phyloP scores from a whole-genome alignment of 1,139 yeast genomes.

The Candida glucosophila region DNA sequence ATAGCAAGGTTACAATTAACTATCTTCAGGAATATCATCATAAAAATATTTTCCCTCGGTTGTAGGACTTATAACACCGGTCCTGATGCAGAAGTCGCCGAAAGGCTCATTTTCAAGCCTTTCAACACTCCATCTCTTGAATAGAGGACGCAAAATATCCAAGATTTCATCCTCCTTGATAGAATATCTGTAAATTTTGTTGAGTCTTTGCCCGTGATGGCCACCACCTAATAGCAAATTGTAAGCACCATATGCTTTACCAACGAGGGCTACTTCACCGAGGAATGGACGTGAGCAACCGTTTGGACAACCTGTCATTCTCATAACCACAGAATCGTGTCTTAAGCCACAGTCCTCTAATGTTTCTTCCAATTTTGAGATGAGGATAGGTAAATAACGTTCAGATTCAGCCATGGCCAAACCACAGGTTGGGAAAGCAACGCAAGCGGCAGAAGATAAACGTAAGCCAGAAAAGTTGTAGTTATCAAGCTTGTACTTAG shows the following conservation, averaged over 20 bases:
- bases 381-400: slow-evolving; percentile 80
- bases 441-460: slow-evolving; percentile 92
- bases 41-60: slow-evolving; percentile 90
- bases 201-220: slow-evolving; percentile 85
- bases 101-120: slow-evolving; percentile 88
- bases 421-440: slow-evolving; percentile 98
- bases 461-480: slow-evolving; percentile 77
- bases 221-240: slow-evolving; percentile 97
- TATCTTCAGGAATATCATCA: slow-evolving; percentile 86
- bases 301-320: slow-evolving; percentile 99
- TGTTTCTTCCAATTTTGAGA: slow-evolving; percentile 72
- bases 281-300: slow-evolving; percentile 99
- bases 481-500: slow-evolving; percentile 75
- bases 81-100: slow-evolving; percentile 87
- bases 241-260: slow-evolving; percentile 91
- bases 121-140: slow-evolving; percentile 91
- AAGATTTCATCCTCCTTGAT: slow-evolving; percentile 87
- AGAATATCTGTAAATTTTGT: slow-evolving; percentile 83
- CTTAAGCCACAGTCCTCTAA: slow-evolving; percentile 89
- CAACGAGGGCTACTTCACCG: slow-evolving; percentile 92
- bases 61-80: slow-evolving; percentile 81
- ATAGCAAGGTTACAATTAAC: too few species aligned
- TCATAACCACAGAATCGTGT: slow-evolving; percentile 91
- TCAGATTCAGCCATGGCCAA: slow-evolving; percentile 98
- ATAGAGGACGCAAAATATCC: slow-evolving; percentile 68